Evolutionary conservation across 108 stramenopile species (phyloP), one percentile per base, ranked within the genome.

Genomic region (Cyclotella choctawhatcheeana): DNA sequence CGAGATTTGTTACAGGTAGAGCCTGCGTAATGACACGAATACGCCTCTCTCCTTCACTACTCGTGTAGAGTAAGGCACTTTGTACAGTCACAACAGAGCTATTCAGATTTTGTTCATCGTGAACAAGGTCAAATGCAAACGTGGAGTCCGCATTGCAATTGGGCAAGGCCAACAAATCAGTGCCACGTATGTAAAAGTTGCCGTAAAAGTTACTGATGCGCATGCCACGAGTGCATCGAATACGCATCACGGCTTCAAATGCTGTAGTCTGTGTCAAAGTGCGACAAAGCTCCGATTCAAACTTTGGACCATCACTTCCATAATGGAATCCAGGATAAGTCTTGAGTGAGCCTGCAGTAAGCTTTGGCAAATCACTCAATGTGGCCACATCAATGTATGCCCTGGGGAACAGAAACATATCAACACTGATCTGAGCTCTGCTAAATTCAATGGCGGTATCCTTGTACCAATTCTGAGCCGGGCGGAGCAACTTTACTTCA

Each of bases 21-120:
- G 93, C 97, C 76, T 96, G 86, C 25, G 97, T 99, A 84, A 97
- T 92, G 53, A 99, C 98, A 25, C 97, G 94, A 63, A 99, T 99
- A 44, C 98, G 95, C 1, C 99, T 89, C 84, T 98, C 91, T 3
- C 97, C 98, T 10, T 88, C 86, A 64, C 93, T 86, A 72, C 90
- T 97, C 8, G 99, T 99, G 83, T 98, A 98, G 70, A 99, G 83
- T 64, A 99, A 86, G 0, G 98, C 97, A 44, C 95, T 92, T 76
- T 99, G 99, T 14, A 99, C 66, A 7, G 94, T 96, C 29, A 98
- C 87, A 44, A 87, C 87, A 55, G 75, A 80, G 30, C 86, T 94
- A 8, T 79, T 83, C 22, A 98, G 61, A 60, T 88, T 87, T 52
- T 91, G 88, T 53, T 98, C 97, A 65, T 98, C 97, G 71, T 98